Percentiles rank a stretch among this genome's conserved stretches.
phyloP scores from a whole-genome alignment of 2,329 filamentous ascomycete genomes.

The Thielaviopsis euricoi region DNA sequence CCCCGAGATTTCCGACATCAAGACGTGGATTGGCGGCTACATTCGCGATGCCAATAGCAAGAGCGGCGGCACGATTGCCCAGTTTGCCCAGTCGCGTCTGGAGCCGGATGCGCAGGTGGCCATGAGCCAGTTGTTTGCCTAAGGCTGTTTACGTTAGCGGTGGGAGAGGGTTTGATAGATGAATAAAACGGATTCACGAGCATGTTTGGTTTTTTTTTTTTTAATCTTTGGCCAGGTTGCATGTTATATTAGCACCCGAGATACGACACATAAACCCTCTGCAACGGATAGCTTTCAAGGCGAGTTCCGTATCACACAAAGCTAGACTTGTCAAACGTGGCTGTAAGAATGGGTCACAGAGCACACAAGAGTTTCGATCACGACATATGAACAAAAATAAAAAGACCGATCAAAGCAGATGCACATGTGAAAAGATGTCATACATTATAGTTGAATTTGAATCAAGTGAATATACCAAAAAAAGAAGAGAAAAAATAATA shows the following conservation, averaged over 20 bases:
- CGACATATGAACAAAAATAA: too few species aligned
- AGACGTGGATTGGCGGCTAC: constrained; percentile 71
- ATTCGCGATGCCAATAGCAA: constrained; percentile 62
- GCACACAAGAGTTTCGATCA: too few species aligned
- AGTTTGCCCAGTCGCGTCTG: constrained; percentile 57
- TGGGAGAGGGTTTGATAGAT: background rate
- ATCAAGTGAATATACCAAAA: background rate
- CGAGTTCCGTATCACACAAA: too few species aligned
- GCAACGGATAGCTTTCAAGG: too few species aligned
- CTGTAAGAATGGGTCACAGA: too few species aligned
- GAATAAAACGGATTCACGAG: background rate
- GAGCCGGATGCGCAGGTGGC: constrained; percentile 28
- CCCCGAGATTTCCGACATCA: constrained; percentile 64
- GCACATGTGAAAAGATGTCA: background rate
- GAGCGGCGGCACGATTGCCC: constrained; percentile 52
- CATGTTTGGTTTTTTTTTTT: too few species aligned
- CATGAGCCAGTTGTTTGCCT: constrained; percentile 7
- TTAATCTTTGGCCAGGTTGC: too few species aligned
- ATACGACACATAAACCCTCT: too few species aligned
- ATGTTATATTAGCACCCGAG: too few species aligned
- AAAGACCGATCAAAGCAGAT: too few species aligned
- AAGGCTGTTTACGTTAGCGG: background rate
- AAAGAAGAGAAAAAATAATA: too few species aligned
- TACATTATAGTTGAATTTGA: background rate
- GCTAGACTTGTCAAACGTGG: too few species aligned